phyloP scores from a whole-genome alignment of 2,329 filamentous ascomycete genomes.

The Verticillium klebahnii region DNA sequence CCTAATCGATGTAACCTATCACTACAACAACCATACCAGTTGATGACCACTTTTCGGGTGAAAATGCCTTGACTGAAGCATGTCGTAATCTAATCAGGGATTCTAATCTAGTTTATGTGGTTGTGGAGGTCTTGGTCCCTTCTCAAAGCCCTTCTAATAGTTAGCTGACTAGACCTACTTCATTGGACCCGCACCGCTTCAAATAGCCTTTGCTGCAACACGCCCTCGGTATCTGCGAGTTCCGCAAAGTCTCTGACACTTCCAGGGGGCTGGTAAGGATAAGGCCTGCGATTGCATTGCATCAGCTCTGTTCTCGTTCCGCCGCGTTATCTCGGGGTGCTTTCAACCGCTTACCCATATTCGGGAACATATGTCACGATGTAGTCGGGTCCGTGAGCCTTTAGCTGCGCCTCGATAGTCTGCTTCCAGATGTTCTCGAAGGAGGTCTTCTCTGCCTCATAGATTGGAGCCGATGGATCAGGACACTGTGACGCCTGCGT shows the following conservation, averaged over 20 bases:
- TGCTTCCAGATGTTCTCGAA: conserved; percentile 23
- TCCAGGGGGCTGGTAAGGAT: conserved; percentile 19
- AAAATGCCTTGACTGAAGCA: too few species aligned
- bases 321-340: neutral
- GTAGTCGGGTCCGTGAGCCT: conserved; percentile 3
- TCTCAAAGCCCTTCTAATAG: too few species aligned
- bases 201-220: conserved; percentile 17
- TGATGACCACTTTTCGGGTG: too few species aligned
- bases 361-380: conserved; percentile 5
- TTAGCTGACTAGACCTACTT: too few species aligned
- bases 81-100: too few species aligned
- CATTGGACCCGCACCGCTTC: neutral
- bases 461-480: conserved; percentile 24
- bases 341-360: conserved; percentile 9
- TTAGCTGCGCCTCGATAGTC: conserved; percentile 9
- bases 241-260: conserved; percentile 14
- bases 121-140: too few species aligned
- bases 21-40: too few species aligned
- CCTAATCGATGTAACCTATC: too few species aligned
- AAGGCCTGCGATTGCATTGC: conserved; percentile 11
- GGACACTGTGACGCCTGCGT: conserved; percentile 30
- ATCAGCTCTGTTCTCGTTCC: too few species aligned
- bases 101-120: too few species aligned
- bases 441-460: conserved; percentile 21
- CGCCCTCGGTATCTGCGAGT: conserved; percentile 19